Base-by-base conservation (phyloP, 768 basidiomycete species). In the Leccinum barrowsii region DNA sequence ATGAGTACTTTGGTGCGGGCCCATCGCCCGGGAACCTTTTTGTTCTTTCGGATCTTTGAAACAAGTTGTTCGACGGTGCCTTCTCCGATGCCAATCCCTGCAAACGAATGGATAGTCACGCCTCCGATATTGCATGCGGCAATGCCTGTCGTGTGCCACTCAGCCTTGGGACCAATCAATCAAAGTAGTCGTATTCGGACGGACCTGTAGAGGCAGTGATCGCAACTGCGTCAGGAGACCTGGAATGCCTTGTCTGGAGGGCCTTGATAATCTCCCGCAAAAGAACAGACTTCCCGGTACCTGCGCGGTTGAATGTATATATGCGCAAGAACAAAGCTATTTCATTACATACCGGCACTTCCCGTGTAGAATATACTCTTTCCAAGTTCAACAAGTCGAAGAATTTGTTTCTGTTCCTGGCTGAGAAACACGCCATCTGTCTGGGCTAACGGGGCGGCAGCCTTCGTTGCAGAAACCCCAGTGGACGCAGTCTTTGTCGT, bases 101-200 rank as follows among this genome's bases (percentile, higher is more conserved):
- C 85, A 69, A 97, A 99, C 0, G 92, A 95, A 70, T 99, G 96
- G 35, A 98, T 82, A 0, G 96, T 98, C 22, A 91, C 84, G 42
- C 97, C 96, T 10, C 96, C 96, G 52, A 99, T 94, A 64, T 99
- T 98, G 72, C 94, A 97, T 5, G 96, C 96, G 7, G 96, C 96
- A 65, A 98, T 97, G 47, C 90, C 90, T 88, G 57, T 26, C 30
- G 56, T 15, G 30, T 24, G 47, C 35, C 28, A 44, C 48, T 60
- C 35, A 30, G 34, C 22, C 10, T 58, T 50, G 56, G 26, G 7
- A 50, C 30, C 22, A 22, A 21, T 26, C 17, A 15, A 15, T 34
- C 1, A 19, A 46, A 40, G 19, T 10, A 56, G 37, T 50, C 53
- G 13, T 7, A 52, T 51, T 54, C 49, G 32, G 32, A 44, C 35